phyloP scores from a whole-genome alignment of 192 early-diverging fungal species.

The Chytriomyces sp. region DNA sequence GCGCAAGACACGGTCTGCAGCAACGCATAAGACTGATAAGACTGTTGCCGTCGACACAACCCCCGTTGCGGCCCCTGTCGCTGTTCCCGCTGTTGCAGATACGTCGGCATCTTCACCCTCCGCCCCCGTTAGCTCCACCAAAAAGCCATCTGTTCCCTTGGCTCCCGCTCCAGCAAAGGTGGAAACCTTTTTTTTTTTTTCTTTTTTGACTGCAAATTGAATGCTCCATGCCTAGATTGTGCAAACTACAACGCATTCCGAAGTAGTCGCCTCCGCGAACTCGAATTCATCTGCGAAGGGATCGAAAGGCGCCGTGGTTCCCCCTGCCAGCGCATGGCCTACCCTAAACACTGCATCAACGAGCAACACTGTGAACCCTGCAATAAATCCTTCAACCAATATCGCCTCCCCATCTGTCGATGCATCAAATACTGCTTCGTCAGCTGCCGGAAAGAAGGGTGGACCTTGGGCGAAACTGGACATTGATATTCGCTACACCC shows the following conservation, averaged over 20 bases:
- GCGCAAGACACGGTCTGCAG: background rate
- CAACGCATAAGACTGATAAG: background rate
- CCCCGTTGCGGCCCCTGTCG: background rate
- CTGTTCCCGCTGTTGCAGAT: background rate
- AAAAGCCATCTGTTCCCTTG: background rate
- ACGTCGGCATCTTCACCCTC: background rate
- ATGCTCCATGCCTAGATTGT: constrained; percentile 36
- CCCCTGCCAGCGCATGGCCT: constrained; percentile 37
- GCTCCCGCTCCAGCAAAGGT: constrained; percentile 19
- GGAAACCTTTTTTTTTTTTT: background rate
- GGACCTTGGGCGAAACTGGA: constrained; percentile 51
- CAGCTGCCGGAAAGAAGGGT: constrained; percentile 29
- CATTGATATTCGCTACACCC: constrained; percentile 48
- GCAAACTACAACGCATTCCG: constrained; percentile 40
- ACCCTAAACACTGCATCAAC: constrained; percentile 26
- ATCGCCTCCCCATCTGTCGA: background rate
- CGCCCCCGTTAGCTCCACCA: background rate
- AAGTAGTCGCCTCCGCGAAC: constrained; percentile 30
- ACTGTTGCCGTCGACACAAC: background rate
- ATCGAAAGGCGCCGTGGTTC: background rate
- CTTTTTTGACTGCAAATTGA: background rate
- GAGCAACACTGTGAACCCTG: background rate
- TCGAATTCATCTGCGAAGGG: background rate
- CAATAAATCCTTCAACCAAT: background rate
- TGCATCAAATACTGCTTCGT: background rate